Evolutionary conservation across 2,329 filamentous ascomycete genomes (phyloP), one percentile per base, ranked within the genome.

Genomic region (Thielaviopsis populi): DNA sequence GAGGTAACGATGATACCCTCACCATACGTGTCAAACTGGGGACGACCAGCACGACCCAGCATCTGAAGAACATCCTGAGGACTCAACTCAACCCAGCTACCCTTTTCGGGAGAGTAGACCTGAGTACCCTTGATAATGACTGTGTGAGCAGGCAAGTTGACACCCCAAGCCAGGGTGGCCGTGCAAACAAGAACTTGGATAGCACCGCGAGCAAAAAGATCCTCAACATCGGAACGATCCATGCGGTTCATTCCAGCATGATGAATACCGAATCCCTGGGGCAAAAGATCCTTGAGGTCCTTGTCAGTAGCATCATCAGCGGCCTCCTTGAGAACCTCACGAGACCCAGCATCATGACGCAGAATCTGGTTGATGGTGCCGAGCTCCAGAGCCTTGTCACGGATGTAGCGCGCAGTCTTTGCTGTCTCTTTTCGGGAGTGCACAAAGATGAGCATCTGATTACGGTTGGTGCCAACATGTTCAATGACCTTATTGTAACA

Each of bases 91-190:
- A 99, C 91, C 92, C 94, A 99, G 74, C 89, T 94, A 77, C 94
- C 94, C 77, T 96, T 97, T 73, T 99, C 94, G 0, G 94, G 94
- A 0, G 94, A 97, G 76, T 99, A 99, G 22, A 99, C 87, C 71
- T 96, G 91, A 0, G 94, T 99, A 63, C 94, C 94, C 76, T 99
- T 99, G 78, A 99, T 99, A 72, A 99, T 92, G 71, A 99, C 94
- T 0, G 94, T 97, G 72, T 99, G 94, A 1, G 94, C 94, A 3
- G 94, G 94, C 71, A 99, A 77, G 74, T 99, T 99, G 72, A 99
- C 94, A 83, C 94, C 94, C 94, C 94, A 99, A 27, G 94, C 94
- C 62, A 99, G 79, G n/a, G 94, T 99, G 46, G 95, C 92, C 46
- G 94, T 99, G 75, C 91, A 97, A 42, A 97, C 92, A 61, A 99